Percentiles rank a stretch among this genome's conserved stretches.
Evolutionary conservation across 2,329 filamentous ascomycete genomes (phyloP).

Genomic region (Aureobasidium pullulans): DNA sequence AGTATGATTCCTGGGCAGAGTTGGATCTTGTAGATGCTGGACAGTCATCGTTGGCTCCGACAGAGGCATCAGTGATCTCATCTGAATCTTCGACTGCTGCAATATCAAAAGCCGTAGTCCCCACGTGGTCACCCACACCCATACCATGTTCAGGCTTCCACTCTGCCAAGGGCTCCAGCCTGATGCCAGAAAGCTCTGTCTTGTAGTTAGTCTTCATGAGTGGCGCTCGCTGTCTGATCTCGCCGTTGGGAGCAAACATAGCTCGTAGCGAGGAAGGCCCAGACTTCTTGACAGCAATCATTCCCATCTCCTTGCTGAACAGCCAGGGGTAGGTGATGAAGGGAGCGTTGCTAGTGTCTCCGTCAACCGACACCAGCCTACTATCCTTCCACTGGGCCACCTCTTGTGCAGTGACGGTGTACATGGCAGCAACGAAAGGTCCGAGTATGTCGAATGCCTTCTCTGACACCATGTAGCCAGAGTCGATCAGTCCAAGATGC

Average conservation of each 20-base stretch:
- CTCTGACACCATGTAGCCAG: slow-evolving; percentile 17
- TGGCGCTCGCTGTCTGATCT: background rate
- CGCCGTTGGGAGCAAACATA: background rate
- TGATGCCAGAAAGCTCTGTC: background rate
- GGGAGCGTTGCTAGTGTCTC: slow-evolving; percentile 52
- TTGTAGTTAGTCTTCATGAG: background rate
- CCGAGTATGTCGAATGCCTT: slow-evolving; percentile 51
- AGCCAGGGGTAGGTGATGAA: slow-evolving; percentile 94
- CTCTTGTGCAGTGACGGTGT: slow-evolving; percentile 70
- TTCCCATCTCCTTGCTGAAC: slow-evolving; percentile 64
- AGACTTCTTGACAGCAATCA: slow-evolving; percentile 45
- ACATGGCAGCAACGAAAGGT: slow-evolving; percentile 79
- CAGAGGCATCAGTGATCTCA: background rate
- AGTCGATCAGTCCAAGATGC: slow-evolving; percentile 49
- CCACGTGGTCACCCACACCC: background rate
- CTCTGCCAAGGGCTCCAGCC: slow-evolving; percentile 1
- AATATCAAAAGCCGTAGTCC: background rate
- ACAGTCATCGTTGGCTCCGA: background rate
- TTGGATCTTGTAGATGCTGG: background rate
- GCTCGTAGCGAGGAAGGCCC: background rate
- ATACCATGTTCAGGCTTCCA: slow-evolving; percentile 1
- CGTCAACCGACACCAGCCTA: slow-evolving; percentile 31
- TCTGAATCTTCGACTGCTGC: background rate
- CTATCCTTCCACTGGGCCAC: slow-evolving; percentile 53
- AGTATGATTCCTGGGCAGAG: background rate